Base-by-base conservation (phyloP, 192 early-diverging fungal species). In the Helicostylum pulchrum region DNA sequence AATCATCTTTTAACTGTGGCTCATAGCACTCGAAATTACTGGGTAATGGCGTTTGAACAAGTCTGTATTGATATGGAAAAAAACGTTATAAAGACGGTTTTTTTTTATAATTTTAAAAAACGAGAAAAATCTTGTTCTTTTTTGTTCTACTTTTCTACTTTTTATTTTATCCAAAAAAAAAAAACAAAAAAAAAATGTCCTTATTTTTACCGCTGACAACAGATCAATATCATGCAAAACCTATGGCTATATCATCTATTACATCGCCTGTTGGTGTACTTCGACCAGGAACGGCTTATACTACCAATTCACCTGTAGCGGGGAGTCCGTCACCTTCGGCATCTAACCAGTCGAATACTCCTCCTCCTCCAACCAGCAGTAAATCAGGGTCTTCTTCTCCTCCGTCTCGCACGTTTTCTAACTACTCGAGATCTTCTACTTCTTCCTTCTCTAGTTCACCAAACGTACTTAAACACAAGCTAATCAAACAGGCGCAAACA, bases 211-310 rank as follows among this genome's bases (percentile, higher is more conserved):
- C 54, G 10, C 3, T 56, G 21, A 19, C 61, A 23, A 19, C 61
- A 4, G 19, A 49, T 21, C 57, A 59, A 12, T 62, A 48, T 17
- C 48, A 62, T 32, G 64, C 64, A n/a, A 73, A 52, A 32, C 65
- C 71, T 43, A 73, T 73, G 71, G 71, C 71, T 32, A 73, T 73
- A 57, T 73, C 71, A 17, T 53, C 71, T 46, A 73, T 73, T 23
- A 73, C 62, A 19, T 64, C 66, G 9, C 57, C 71, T 36, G 57
- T 49, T 31, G 15, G 45, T 15, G 53, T 49, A 56, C 54, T 34
- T 1, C 15, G 19, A 20, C 9, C 7, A 34, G 32, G 34, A 19
- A 56, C 10, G 31, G 34, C 17, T 34, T 34, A 39, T 19, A 56
- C 31, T 39, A 34, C 17, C 17, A 17, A 17, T 4, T 34, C 17